Conservation (phyloP, 2,329 filamentous ascomycete species). For the Leptographium lundbergii region DNA sequence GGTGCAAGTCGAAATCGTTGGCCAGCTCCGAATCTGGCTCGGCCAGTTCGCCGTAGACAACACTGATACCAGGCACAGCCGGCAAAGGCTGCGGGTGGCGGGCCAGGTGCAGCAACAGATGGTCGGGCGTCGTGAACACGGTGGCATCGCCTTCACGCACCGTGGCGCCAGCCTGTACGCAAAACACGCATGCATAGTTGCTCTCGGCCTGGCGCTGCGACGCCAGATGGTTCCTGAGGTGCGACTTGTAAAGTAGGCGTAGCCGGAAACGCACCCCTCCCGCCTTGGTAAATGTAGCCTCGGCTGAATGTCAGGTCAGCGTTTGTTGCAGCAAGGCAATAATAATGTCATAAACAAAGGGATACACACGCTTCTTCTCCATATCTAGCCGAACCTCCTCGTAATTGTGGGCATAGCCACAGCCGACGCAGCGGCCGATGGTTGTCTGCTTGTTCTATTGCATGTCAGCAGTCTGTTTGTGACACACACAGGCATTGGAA, state of each 20-base stretch:
- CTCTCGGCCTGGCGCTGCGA: constrained; percentile 17
- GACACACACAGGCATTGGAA: background rate
- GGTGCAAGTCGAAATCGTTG: constrained; percentile 25
- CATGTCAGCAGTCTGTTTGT: constrained; percentile 1
- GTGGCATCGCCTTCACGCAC: constrained; percentile 28
- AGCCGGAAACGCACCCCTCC: constrained; percentile 25
- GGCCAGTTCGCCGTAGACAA: constrained; percentile 21
- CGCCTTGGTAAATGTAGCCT: constrained; percentile 20
- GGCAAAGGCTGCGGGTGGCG: constrained; percentile 28
- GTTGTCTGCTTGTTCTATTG: constrained; percentile 12
- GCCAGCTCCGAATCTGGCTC: constrained; percentile 1
- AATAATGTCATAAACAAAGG: background rate
- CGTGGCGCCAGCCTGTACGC: constrained; percentile 20
- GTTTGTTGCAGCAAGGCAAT: background rate
- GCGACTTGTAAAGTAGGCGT: constrained; percentile 29
- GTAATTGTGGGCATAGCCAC: constrained; percentile 17
- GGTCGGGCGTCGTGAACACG: constrained; percentile 24
- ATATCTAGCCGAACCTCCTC: constrained; percentile 21
- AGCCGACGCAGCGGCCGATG: constrained; percentile 16
- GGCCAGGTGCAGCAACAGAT: constrained; percentile 25
- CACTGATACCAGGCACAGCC: constrained; percentile 22
- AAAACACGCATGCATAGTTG: constrained; percentile 27
- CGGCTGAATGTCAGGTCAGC: constrained; percentile 14
- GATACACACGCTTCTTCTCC: constrained; percentile 16
- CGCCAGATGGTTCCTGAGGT: constrained; percentile 19